Percentiles rank a stretch among this genome's conserved stretches.
Conservation (phyloP, 2,329 filamentous ascomycete genomes). For the Ophiostoma sp. region DNA sequence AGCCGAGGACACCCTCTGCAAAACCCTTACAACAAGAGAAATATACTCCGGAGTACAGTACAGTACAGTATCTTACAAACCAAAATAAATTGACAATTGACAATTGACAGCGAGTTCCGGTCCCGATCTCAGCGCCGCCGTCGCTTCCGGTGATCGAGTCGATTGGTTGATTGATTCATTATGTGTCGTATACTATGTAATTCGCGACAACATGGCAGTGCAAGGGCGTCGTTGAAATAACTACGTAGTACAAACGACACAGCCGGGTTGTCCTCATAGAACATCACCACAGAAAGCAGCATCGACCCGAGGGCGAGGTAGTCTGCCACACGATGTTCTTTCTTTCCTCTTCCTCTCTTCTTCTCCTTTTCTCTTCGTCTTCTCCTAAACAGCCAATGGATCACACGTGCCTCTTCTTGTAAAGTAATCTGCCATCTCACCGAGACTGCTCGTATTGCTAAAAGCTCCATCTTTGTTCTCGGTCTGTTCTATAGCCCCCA, state of each 20-base stretch:
- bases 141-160: constrained; percentile 7
- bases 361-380: not conserved
- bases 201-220: not conserved
- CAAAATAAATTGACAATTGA: not conserved
- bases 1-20: not conserved
- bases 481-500: not conserved
- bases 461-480: not conserved
- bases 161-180: constrained; percentile 7
- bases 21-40: not conserved
- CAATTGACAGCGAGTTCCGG: not conserved
- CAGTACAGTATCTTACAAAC: not conserved
- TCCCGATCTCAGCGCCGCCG: not conserved
- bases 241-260: not conserved
- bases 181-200: too few relatives aligned
- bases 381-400: not conserved
- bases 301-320: not conserved
- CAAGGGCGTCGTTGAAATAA: not conserved
- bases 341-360: not conserved
- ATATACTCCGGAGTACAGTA: too few relatives aligned
- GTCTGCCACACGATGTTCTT: not conserved
- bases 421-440: not conserved
- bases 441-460: not conserved
- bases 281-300: not conserved
- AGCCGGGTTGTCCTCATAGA: not conserved
- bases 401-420: not conserved